Percentiles rank a stretch among this genome's conserved stretches.
phyloP scores from a whole-genome alignment of 1,284 basidiomycete genomes.

The Xerocomus nothofagi region DNA sequence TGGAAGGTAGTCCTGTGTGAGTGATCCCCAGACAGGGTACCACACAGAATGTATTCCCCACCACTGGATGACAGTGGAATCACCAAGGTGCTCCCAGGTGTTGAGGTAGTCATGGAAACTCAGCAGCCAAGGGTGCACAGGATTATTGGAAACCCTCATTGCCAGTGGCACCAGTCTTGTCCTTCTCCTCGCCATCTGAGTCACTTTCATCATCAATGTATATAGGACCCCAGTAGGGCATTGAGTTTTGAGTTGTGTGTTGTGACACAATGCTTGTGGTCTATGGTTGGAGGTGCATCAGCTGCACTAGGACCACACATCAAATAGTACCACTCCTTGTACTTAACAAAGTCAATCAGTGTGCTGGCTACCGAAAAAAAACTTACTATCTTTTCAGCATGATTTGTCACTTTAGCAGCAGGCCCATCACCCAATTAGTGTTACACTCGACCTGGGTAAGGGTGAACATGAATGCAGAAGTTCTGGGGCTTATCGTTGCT shows the following conservation, averaged over 20 bases:
- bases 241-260: neutral
- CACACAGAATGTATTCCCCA: conserved; percentile 17
- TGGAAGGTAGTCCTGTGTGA: neutral
- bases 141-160: too few species aligned
- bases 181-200: neutral
- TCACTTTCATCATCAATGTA: neutral
- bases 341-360: too few species aligned
- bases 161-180: too few species aligned
- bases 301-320: too few species aligned
- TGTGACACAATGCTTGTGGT: neutral
- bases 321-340: too few species aligned
- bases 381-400: too few species aligned
- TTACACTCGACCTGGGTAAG: too few species aligned
- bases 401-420: too few species aligned
- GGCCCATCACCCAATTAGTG: neutral
- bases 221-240: neutral
- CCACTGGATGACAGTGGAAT: conserved; percentile 29
- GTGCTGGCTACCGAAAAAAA: too few species aligned
- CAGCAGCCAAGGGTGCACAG: conserved; percentile 19
- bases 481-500: too few species aligned
- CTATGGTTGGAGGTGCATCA: too few species aligned
- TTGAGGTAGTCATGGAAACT: conserved; percentile 35
- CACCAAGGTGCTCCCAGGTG: conserved; percentile 12
- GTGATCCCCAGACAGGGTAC: conserved; percentile 4
- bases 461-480: too few species aligned